phyloP scores from a whole-genome alignment of 805 yeast genomes.

The Torulaspora delbrueckii region DNA sequence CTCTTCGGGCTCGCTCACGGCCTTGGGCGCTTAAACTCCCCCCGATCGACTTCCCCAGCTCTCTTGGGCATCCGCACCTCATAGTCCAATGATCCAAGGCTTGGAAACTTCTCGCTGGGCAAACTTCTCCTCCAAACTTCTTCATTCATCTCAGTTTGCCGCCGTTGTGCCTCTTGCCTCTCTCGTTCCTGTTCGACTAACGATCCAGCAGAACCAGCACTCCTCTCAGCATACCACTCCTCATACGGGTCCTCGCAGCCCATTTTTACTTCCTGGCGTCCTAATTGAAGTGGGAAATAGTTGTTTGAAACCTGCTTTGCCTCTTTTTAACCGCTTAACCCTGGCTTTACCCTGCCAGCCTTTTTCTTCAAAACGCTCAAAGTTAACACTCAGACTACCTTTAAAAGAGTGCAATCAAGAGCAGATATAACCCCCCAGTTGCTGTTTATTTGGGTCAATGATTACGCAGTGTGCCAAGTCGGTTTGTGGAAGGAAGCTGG shows the following conservation, averaged over 20 bases:
- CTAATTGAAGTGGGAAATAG: background rate
- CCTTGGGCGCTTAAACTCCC: background rate
- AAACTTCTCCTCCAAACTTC: conserved; percentile 11
- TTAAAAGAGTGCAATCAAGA: background rate
- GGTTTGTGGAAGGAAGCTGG: conserved; percentile 1
- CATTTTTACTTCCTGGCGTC: background rate
- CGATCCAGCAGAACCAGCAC: background rate
- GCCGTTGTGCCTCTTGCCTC: conserved; percentile 2
- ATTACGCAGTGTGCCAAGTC: background rate
- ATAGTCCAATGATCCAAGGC: conserved; percentile 3
- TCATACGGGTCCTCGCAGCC: conserved; percentile 9
- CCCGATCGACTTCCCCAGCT: background rate
- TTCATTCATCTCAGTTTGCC: conserved; percentile 6
- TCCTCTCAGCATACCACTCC: conserved; percentile 10
- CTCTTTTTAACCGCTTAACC: background rate
- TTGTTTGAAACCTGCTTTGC: background rate
- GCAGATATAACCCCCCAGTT: background rate
- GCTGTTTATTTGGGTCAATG: background rate
- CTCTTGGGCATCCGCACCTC: background rate
- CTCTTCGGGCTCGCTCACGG: background rate
- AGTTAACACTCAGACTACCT: background rate
- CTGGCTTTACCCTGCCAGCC: background rate
- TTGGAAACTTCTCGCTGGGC: conserved; percentile 8
- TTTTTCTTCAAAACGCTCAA: background rate
- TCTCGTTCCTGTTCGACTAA: conserved; percentile 1